These are phyloP conservation scores for Daedaleopsis nitida DNA, from an alignment of 768 basidiomycete species.

Conservation along the genomic window DNA sequence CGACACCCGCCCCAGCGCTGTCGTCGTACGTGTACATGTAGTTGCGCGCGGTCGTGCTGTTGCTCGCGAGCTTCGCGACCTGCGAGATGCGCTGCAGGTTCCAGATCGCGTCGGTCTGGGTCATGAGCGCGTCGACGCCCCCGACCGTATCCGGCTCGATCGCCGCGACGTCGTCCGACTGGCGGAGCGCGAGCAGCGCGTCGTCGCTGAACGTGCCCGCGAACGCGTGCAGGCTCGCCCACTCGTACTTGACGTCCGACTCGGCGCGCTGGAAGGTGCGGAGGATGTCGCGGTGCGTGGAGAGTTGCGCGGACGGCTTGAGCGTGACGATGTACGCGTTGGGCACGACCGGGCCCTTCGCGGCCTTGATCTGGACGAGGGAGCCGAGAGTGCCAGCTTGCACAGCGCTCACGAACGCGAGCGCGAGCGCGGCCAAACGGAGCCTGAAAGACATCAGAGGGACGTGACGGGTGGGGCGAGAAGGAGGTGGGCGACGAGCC, in stretches of 20 bases:
- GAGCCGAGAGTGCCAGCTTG: too few relatives aligned
- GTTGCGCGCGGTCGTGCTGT: conserved; percentile 11
- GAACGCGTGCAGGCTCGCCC: background rate
- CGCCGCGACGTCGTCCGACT: background rate
- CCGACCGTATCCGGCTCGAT: background rate
- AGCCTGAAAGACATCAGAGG: too few relatives aligned
- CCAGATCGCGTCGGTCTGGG: conserved; percentile 23
- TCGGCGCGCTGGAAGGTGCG: background rate
- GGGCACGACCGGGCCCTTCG: too few relatives aligned
- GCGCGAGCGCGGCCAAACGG: too few relatives aligned
- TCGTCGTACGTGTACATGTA: conserved; percentile 32
- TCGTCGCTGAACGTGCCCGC: background rate
- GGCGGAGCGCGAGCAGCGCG: background rate
- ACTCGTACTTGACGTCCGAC: background rate
- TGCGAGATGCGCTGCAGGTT: conserved; percentile 25
- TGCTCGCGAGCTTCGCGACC: conserved; percentile 9
- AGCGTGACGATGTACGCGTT: background rate
- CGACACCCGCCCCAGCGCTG: conserved; percentile 38
- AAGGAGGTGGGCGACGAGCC: too few relatives aligned
- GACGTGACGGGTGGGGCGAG: too few relatives aligned
- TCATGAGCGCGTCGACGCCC: background rate
- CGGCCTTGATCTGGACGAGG: too few relatives aligned
- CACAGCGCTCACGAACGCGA: too few relatives aligned
- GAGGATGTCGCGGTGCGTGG: background rate
- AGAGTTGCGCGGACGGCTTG: background rate